Evolutionary conservation across 2,329 filamentous ascomycete genomes (phyloP), one percentile per base, ranked within the genome.

Genomic region (Blumeria hordei): DNA sequence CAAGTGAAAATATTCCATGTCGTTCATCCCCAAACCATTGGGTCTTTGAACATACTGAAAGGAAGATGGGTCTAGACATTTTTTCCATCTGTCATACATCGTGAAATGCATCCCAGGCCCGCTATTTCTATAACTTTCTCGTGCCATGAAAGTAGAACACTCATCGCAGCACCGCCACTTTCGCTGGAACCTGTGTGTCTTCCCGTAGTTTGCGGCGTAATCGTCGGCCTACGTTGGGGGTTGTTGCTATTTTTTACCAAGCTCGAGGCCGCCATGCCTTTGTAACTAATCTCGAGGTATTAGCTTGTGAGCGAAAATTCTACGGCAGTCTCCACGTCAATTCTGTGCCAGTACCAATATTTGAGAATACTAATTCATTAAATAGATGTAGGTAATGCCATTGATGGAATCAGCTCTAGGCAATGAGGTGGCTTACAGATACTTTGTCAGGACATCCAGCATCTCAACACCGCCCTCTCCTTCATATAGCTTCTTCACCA

Each of bases 81-180:
- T 65, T 92, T 81, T 72, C 90, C 85, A 73, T 98, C 92, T 44
- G 87, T 92, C 88, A 98, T 95, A 61, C 87, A 87, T 63, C 92
- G 79, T 59, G 88, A 85, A 69, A 98, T 92, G 68, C 85, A 87
- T 47, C 92, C 92, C 61, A 88, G 74, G 28, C 92, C 92, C 39
- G 88, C 86, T 64, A 95, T 81, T 64, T 98, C 92, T 4, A 96
- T 87, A 59, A 95, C 77, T 76, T 95, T 98, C 74, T 98, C 92
- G 67, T 98, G 92, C 92, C 92, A 98, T 70, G 88, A 95, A 61
- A 98, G 72, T 66, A 98, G 69, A 54, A 98, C 92, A 66, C 92
- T 96, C 92, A 96, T 96, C 55, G 83, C 84, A 56, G 88, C 82
- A 37, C 86, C 85, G 58, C 86, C 81, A 50, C 85, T 83, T 65